A percentile compares a stretch with the other conserved stretches of the same genome.
phyloP scores from a whole-genome alignment of 805 yeast species.

The Metschnikowia lochheadii region DNA sequence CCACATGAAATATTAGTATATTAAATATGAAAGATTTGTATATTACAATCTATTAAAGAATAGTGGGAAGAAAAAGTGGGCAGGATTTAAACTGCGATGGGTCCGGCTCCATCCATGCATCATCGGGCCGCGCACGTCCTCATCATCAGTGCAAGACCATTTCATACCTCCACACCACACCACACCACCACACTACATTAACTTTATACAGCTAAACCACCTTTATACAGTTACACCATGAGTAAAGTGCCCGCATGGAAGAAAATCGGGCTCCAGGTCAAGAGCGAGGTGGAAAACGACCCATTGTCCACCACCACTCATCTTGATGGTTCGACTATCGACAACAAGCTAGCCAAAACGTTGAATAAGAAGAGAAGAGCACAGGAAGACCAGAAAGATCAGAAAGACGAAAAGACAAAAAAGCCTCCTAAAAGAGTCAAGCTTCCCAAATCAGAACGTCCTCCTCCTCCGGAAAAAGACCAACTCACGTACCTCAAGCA shows the following conservation, averaged over 20 bases:
- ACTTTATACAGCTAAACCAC: no score
- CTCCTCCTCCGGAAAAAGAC: slow-evolving; percentile 73
- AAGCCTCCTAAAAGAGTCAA: slow-evolving; percentile 70
- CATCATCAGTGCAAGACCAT: not conserved
- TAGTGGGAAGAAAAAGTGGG: not conserved
- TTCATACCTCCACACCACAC: not conserved
- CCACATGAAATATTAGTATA: not conserved
- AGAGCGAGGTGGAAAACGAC: slow-evolving; percentile 42
- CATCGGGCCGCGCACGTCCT: slow-evolving; percentile 12
- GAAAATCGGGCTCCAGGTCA: slow-evolving; percentile 63
- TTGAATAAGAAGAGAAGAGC: slow-evolving; percentile 31
- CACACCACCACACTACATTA: not conserved
- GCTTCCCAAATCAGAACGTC: slow-evolving; percentile 62
- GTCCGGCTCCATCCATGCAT: not conserved
- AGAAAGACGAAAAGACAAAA: slow-evolving; percentile 22
- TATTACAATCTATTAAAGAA: not conserved
- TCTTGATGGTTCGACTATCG: slow-evolving; percentile 39
- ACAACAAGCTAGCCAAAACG: slow-evolving; percentile 42
- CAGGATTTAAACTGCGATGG: slow-evolving; percentile 1
- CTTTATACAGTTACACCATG: slow-evolving; percentile 5
- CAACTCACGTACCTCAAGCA: slow-evolving; percentile 63
- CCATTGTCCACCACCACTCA: slow-evolving; percentile 44
- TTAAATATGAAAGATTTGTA: no score
- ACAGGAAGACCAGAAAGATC: slow-evolving; percentile 18
- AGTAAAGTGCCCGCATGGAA: slow-evolving; percentile 76